Evolutionary conservation across 1,284 basidiomycete genomes (phyloP), one percentile per base, ranked within the genome.

Genomic region (Neonothopanus nambi): DNA sequence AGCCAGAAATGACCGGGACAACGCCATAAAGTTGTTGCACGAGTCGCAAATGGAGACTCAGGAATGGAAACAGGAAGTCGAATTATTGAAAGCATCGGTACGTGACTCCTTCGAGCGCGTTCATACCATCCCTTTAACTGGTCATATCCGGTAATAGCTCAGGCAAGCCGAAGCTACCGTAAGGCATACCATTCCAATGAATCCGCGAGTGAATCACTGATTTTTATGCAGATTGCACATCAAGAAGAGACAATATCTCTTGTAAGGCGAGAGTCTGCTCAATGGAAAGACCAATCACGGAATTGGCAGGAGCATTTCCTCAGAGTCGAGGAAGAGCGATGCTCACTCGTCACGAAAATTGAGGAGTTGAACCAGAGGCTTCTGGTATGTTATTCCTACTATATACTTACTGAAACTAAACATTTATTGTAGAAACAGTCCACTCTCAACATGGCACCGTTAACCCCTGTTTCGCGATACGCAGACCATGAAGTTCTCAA

Each of bases 261-360:
- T 55, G 70, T 88, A 38, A 77, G 79, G n/a, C 75, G 81, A 42
- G 85, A 89, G 63, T 70, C 78, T 0, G 73, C 70, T 3, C 84
- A 85, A 52, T 87, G 85, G 85, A 87, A 85, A 66, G 78, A 82
- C 37, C 87, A 87, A 58, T 79, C 85, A n/a, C 72, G 76, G 48
- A 82, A 83, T 59, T 88, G 85, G 85, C 87, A 87, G 63, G 85
- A 87, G 23, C 85, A 87, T 57, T 88, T 84, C 61, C 67, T 82
- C 41, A 78, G 82, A 17, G 82, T 85, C 24, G 86, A 88, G 57
- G 73, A 82, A 53, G 84, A 87, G 55, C 74, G 85, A 53, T 75
- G 74, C 30, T 71, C 76, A 5, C 70, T 87, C 20, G 72, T 78
- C 7, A 74, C 75, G 3, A 73, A 80, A 28, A 65, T 85, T 11